Conservation (phyloP, 768 basidiomycete genomes). For the Crucibulum laeve region DNA sequence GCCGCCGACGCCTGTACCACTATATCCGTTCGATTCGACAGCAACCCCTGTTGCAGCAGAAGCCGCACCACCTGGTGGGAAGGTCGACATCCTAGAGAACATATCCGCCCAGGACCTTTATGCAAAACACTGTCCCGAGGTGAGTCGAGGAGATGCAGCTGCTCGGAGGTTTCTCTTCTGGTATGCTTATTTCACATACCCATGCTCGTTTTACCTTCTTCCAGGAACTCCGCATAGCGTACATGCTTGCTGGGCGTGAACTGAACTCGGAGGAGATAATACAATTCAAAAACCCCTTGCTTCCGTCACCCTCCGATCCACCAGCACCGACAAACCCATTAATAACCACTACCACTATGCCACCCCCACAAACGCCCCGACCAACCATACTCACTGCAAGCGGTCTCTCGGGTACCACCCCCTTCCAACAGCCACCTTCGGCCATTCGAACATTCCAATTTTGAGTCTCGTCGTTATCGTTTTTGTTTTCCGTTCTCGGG, state of each 20-base stretch:
- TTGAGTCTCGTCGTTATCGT: no score
- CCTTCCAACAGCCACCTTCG: no score
- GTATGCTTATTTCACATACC: neutral
- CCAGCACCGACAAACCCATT: neutral
- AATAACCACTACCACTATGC: no score
- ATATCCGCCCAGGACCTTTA: conserved; percentile 32
- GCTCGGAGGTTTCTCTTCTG: neutral
- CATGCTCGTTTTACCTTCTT: neutral
- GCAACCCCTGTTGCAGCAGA: neutral
- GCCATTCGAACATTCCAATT: no score
- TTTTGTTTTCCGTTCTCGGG: no score
- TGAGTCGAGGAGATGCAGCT: conserved; percentile 10
- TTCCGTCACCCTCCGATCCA: neutral
- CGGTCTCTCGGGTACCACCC: no score
- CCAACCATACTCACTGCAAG: no score
- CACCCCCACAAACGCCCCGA: no score
- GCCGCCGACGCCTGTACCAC: conserved; percentile 20
- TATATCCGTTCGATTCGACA: conserved; percentile 16
- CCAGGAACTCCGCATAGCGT: conserved; percentile 51
- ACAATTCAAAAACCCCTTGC: conserved; percentile 3
- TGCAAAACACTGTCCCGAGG: conserved; percentile 47
- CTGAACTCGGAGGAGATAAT: conserved; percentile 36
- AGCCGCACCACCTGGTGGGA: conserved; percentile 3
- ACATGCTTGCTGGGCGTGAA: conserved; percentile 34
- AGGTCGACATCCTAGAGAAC: conserved; percentile 27